A percentile compares a stretch with the other conserved stretches of the same genome.
phyloP scores from a whole-genome alignment of 2,329 filamentous ascomycete species.

The Didymella sp. region DNA sequence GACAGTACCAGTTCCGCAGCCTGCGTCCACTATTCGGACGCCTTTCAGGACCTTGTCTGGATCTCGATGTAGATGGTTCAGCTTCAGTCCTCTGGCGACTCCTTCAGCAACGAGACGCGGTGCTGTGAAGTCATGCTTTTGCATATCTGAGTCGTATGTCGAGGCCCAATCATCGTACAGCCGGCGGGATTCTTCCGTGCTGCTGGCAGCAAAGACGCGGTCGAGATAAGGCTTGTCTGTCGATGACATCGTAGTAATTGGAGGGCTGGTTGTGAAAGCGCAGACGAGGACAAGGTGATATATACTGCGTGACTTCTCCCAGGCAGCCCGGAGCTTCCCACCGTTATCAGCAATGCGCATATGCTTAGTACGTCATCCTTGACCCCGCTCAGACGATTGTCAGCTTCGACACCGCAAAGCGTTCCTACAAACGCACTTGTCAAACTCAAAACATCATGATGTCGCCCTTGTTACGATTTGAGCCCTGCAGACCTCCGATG shows the following conservation, averaged over 20 bases:
- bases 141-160: conserved; percentile 54
- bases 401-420: neutral
- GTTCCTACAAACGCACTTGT: neutral
- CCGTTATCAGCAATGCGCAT: neutral
- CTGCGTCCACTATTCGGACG: conserved; percentile 59
- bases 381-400: neutral
- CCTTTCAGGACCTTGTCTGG: conserved; percentile 24
- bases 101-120: conserved; percentile 48
- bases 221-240: conserved; percentile 35
- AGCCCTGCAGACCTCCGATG: neutral
- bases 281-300: neutral
- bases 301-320: neutral
- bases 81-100: conserved; percentile 23
- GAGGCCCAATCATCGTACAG: conserved; percentile 58
- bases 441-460: neutral
- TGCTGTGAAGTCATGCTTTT: conserved; percentile 52
- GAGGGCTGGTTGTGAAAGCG: no score
- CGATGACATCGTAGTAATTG: neutral
- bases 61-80: conserved; percentile 23
- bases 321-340: neutral
- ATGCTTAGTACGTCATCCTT: neutral
- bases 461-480: neutral
- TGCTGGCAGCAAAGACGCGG: conserved; percentile 49
- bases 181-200: conserved; percentile 47
- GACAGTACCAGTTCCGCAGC: conserved; percentile 64